phyloP scores from a whole-genome alignment of 306 rosid species.

The Vicia faba region DNA sequence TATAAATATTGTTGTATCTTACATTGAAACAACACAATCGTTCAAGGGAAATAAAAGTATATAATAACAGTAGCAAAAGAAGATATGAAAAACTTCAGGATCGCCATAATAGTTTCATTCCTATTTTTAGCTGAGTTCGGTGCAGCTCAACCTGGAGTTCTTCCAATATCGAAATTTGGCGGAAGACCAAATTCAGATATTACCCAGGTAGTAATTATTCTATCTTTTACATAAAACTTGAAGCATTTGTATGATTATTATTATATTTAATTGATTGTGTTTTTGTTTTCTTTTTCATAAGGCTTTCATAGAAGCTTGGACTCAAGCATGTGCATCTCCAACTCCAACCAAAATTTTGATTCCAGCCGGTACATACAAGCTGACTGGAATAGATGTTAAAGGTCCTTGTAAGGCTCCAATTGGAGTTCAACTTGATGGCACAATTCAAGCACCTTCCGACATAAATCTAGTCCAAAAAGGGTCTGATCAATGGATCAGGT shows the following conservation, averaged over 20 bases:
- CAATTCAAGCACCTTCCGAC: constrained; percentile 17
- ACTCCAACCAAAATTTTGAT: constrained; percentile 2
- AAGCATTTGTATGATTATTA: background rate
- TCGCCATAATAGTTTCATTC: background rate
- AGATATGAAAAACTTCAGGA: background rate
- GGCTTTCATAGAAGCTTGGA: constrained; percentile 29
- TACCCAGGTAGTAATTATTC: constrained; percentile 4
- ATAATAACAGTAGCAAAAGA: background rate
- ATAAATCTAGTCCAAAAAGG: background rate
- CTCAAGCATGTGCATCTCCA: constrained; percentile 25
- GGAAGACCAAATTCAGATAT: constrained; percentile 33
- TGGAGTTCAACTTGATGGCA: constrained; percentile 29
- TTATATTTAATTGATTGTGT: background rate
- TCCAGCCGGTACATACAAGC: constrained; percentile 1
- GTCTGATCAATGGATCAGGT: background rate
- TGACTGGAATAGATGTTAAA: background rate
- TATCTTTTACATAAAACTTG: too few species aligned
- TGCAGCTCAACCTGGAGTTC: background rate
- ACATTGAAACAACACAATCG: constrained; percentile 2
- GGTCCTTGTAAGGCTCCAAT: constrained; percentile 36
- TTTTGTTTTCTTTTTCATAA: background rate
- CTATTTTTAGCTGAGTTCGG: background rate
- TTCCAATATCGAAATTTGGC: constrained; percentile 32
- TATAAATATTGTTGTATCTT: background rate
- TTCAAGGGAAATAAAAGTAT: background rate